Evolutionary conservation across 192 early-diverging fungal species (phyloP).

Genomic region (Mortierella alpina): DNA sequence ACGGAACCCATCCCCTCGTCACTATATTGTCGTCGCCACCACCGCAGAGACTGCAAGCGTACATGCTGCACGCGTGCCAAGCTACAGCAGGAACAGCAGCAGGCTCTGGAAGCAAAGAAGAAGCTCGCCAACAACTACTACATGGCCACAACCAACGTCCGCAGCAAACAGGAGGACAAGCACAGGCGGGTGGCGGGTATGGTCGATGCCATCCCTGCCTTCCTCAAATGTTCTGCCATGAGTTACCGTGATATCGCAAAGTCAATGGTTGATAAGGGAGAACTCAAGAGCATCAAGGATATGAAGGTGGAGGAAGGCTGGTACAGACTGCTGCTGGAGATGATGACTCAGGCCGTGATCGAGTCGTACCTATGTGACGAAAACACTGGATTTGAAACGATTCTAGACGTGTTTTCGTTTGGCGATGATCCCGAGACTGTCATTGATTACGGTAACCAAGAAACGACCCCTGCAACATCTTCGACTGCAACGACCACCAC

Average conservation of each 20-base stretch:
- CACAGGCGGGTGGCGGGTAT: constrained; percentile 51
- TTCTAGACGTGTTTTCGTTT: constrained; percentile 64
- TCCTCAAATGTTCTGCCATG: constrained; percentile 61
- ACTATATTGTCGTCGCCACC: constrained; percentile 59
- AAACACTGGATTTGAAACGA: constrained; percentile 56
- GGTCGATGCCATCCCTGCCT: constrained; percentile 64
- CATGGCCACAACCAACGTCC: constrained; percentile 18
- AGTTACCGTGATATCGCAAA: constrained; percentile 55
- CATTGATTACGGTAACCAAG: constrained; percentile 16
- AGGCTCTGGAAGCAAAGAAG: constrained; percentile 43
- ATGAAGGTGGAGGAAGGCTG: constrained; percentile 61
- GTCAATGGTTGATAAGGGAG: constrained; percentile 6
- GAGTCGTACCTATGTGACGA: constrained; percentile 65
- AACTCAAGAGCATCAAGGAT: constrained; percentile 11
- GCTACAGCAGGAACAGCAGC: constrained; percentile 50
- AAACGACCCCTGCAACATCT: not conserved
- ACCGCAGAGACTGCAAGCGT: constrained; percentile 50
- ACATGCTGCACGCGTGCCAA: constrained; percentile 50
- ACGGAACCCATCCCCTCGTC: constrained; percentile 40
- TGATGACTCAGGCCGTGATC: constrained; percentile 66
- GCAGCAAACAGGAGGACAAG: constrained; percentile 26
- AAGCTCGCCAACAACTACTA: constrained; percentile 49
- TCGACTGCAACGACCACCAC: constrained; percentile 8
- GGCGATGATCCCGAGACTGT: constrained; percentile 61
- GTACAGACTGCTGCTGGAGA: constrained; percentile 62